phyloP scores from a whole-genome alignment of 2,329 filamentous ascomycete genomes.

The Cercospora nicotianae region DNA sequence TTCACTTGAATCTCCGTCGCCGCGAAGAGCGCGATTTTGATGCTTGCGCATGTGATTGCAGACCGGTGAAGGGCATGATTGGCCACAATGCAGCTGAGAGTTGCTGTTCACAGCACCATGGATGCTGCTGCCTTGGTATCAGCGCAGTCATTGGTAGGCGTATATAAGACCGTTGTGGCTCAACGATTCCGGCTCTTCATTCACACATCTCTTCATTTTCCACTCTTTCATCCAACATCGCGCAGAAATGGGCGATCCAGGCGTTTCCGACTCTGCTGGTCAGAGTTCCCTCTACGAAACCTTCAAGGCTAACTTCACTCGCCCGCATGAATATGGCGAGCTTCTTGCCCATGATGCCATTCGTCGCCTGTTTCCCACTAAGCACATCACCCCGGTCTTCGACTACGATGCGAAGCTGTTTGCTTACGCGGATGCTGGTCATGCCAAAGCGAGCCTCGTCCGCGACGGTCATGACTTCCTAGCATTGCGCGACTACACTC shows the following conservation, averaged over 20 bases:
- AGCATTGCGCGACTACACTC: conserved; percentile 38
- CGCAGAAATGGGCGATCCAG: conserved; percentile 9
- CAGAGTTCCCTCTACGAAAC: conserved; percentile 12
- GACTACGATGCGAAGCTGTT: conserved; percentile 35
- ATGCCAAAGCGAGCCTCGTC: conserved; percentile 40
- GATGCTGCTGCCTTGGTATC: conserved; percentile 2
- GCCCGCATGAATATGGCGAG: conserved; percentile 11
- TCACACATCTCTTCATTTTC: background rate
- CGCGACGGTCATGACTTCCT: conserved; percentile 40
- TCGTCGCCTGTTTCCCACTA: conserved; percentile 11
- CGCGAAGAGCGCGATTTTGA: background rate
- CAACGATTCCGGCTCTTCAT: background rate
- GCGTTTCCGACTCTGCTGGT: background rate
- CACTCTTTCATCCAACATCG: background rate
- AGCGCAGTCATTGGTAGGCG: background rate
- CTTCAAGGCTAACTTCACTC: conserved; percentile 15
- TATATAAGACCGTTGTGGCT: background rate
- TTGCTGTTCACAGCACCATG: conserved; percentile 2
- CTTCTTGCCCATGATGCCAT: conserved; percentile 20
- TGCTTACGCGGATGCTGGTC: conserved; percentile 44
- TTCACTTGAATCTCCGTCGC: background rate
- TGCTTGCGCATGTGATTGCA: background rate
- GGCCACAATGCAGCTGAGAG: conserved; percentile 7
- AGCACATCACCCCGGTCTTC: conserved; percentile 19
- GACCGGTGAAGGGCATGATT: conserved; percentile 5